Evolutionary conservation across 306 rosid species (phyloP), one percentile per base, ranked within the genome.

Genomic region (Abrus pulchellus): DNA sequence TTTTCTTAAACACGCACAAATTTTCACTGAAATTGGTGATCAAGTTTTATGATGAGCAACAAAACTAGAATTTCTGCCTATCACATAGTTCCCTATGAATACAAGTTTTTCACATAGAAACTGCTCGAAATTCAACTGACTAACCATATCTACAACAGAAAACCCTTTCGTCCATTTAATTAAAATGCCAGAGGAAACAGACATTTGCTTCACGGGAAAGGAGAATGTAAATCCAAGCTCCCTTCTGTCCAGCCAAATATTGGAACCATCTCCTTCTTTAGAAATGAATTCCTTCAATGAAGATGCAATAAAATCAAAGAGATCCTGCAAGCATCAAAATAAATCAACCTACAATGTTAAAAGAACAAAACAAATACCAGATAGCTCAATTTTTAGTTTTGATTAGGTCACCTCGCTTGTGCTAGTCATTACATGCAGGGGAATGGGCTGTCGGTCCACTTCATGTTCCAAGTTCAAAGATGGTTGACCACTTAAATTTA

Each of bases 161-260:
- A 91, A 94, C 74, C 89, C 97, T 88, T 94, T 94, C 32, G 98
- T 94, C 98, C 98, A 91, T 83, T 92, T 94, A 73, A 92, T 90
- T 81, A 94, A 83, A 83, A 86, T 82, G 84, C 98, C 98, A 4
- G 97, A 89, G 32, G 97, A 85, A 68, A 90, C 83, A 47, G 97
- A 90, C 59, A 78, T 68, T 85, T 94, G 98, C 78, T 87, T 94
- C 78, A 92, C 91, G 1, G 98, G 98, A 89, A 90, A 94, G 80
- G 98, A 92, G 87, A 94, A 94, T 34, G 97, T 94, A 82, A 92
- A 94, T 69, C 98, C 98, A 82, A 94, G 93, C 65, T 92, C 97
- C 86, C 87, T 86, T 85, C 81, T 85, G 57, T 78, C 84, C 63
- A 10, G 71, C 72, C 86, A 83, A 85, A 38, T 38, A 74, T 90